Conservation (phyloP, 352 stramenopile species). For the Aphanomyces astaci region DNA sequence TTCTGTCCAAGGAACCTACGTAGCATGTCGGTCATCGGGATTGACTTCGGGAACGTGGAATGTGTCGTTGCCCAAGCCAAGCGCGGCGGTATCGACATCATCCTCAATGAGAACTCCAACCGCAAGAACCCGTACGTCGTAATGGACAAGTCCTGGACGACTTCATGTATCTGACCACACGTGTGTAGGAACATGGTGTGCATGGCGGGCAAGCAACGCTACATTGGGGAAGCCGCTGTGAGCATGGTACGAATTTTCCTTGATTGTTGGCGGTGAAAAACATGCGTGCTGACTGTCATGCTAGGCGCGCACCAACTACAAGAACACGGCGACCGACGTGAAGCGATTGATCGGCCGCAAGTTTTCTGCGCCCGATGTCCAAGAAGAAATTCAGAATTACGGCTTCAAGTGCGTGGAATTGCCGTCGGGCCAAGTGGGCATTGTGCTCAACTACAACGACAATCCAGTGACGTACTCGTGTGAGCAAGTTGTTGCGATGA, state of each 20-base stretch:
- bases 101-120: slow-evolving; percentile 99
- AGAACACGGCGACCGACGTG: slow-evolving; percentile 96
- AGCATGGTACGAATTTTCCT: slow-evolving; percentile 50
- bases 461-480: slow-evolving; percentile 86
- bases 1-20: not conserved
- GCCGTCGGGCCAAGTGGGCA: slow-evolving; percentile 79
- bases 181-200: slow-evolving; percentile 73
- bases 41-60: slow-evolving; percentile 96
- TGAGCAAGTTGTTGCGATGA: slow-evolving; percentile 95
- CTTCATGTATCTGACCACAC: not conserved
- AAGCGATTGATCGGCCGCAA: slow-evolving; percentile 96
- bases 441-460: slow-evolving; percentile 91
- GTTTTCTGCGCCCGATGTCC: slow-evolving; percentile 93
- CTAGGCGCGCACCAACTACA: slow-evolving; percentile 92
- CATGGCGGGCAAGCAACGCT: slow-evolving; percentile 86
- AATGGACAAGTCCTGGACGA: not conserved
- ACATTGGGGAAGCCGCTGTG: slow-evolving; percentile 89
- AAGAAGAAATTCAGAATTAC: slow-evolving; percentile 90
- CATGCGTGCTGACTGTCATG: too few species aligned
- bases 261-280: not conserved
- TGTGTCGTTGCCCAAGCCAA: slow-evolving; percentile 95
- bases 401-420: slow-evolving; percentile 89
- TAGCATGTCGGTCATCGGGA: slow-evolving; percentile 94
- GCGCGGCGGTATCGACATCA: slow-evolving; percentile 96
- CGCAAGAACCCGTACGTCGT: slow-evolving; percentile 91